Evolutionary conservation across 2,329 filamentous ascomycete species (phyloP).

Genomic region (Fusarium haematococcum): DNA sequence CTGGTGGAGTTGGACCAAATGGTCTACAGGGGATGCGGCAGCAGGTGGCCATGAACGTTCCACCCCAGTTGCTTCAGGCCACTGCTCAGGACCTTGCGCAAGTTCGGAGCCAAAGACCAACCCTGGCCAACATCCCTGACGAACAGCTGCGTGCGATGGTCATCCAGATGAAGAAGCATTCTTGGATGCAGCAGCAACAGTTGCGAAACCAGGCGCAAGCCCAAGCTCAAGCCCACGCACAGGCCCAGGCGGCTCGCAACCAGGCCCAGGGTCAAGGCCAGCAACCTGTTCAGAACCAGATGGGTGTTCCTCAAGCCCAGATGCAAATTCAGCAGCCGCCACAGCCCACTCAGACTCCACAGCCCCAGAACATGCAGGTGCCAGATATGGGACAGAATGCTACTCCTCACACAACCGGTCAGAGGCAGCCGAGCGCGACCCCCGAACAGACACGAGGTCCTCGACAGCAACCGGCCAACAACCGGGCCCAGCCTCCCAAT

Average conservation of each 20-base stretch:
- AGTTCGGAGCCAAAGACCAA: slow-evolving; percentile 42
- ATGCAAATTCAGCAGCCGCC: slow-evolving; percentile 65
- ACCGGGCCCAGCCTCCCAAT: slow-evolving; percentile 51
- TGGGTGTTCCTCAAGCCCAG: slow-evolving; percentile 61
- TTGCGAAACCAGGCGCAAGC: slow-evolving; percentile 51
- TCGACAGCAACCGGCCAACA: slow-evolving; percentile 46
- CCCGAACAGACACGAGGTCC: slow-evolving; percentile 42
- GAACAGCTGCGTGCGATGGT: slow-evolving; percentile 50
- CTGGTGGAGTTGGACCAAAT: slow-evolving; percentile 42
- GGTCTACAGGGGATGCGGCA: slow-evolving; percentile 43
- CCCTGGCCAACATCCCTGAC: slow-evolving; percentile 46
- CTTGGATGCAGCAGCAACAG: slow-evolving; percentile 48
- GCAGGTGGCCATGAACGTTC: slow-evolving; percentile 43
- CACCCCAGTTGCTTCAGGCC: slow-evolving; percentile 49
- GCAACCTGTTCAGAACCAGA: slow-evolving; percentile 51
- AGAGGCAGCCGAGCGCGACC: slow-evolving; percentile 46
- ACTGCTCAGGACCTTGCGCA: slow-evolving; percentile 50
- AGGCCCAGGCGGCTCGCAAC: slow-evolving; percentile 48
- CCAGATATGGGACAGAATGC: slow-evolving; percentile 57
- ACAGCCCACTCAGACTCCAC: slow-evolving; percentile 56
- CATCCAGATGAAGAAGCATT: slow-evolving; percentile 49
- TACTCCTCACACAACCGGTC: slow-evolving; percentile 44
- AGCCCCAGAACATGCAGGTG: slow-evolving; percentile 53
- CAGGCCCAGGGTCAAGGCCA: slow-evolving; percentile 47
- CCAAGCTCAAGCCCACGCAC: slow-evolving; percentile 52